Percentiles rank a stretch among this genome's conserved stretches.
Evolutionary conservation across 805 yeast species (phyloP).

Genomic region (Priceomyces haplophilus): DNA sequence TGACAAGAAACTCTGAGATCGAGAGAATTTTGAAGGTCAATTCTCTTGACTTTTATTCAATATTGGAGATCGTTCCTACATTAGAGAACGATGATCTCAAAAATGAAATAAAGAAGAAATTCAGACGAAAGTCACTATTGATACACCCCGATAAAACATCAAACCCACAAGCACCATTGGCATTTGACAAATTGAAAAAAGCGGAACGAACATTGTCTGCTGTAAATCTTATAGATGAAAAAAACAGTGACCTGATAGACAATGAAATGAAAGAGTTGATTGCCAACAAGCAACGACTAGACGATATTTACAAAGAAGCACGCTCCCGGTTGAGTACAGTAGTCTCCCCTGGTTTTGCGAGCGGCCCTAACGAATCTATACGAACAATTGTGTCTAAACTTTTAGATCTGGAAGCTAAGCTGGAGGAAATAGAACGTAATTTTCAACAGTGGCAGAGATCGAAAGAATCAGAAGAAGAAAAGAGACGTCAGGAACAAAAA

Average conservation of each 20-base stretch:
- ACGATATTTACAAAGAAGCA: slow-evolving; percentile 29
- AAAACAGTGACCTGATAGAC: slow-evolving; percentile 3
- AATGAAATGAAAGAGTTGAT: slow-evolving; percentile 7
- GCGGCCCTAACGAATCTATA: slow-evolving; percentile 10
- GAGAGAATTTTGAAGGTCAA: slow-evolving; percentile 48
- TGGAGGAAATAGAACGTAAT: slow-evolving; percentile 24
- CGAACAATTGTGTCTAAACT: slow-evolving; percentile 43
- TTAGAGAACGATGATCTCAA: slow-evolving; percentile 26
- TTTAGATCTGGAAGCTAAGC: slow-evolving; percentile 36
- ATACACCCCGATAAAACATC: slow-evolving; percentile 68
- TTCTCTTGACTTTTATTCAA: slow-evolving; percentile 52
- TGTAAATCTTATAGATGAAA: slow-evolving; percentile 9
- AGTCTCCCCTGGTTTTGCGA: not conserved
- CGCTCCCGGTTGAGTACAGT: not conserved
- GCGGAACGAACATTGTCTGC: slow-evolving; percentile 41
- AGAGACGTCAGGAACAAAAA: slow-evolving; percentile 37
- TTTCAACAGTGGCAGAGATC: slow-evolving; percentile 28
- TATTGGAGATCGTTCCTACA: slow-evolving; percentile 43
- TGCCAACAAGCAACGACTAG: slow-evolving; percentile 20
- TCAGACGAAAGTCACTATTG: slow-evolving; percentile 56
- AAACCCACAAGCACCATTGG: slow-evolving; percentile 57
- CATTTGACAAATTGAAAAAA: slow-evolving; percentile 58
- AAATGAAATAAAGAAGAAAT: slow-evolving; percentile 45
- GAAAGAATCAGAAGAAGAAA: slow-evolving; percentile 20
- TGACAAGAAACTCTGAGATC: slow-evolving; percentile 51